Conservation (phyloP, 805 yeast genomes). For the Candida sanyiensis region DNA sequence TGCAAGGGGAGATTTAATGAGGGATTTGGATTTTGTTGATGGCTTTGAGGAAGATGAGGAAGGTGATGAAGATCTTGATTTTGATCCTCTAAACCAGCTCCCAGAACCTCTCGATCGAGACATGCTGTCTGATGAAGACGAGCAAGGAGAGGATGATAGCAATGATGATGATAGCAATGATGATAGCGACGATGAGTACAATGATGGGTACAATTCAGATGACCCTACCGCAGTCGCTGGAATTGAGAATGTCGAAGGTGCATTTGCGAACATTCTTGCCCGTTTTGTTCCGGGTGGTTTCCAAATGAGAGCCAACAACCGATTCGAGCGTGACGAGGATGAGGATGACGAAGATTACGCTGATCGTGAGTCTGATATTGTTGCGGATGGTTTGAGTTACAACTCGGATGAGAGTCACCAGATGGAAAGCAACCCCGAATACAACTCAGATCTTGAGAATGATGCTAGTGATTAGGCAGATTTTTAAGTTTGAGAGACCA, state of each 20-base stretch:
- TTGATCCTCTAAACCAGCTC: too few species aligned
- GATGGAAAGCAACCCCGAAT: too few species aligned
- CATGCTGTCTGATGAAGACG: not conserved
- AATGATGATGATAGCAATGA: conserved; percentile 2
- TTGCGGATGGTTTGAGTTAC: too few species aligned
- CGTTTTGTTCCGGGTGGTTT: not conserved
- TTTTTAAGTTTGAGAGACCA: not conserved
- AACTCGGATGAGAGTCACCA: too few species aligned
- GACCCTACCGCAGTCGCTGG: not conserved
- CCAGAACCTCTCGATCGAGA: too few species aligned
- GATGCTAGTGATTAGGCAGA: not conserved
- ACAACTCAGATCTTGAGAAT: too few species aligned
- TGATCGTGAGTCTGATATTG: too few species aligned
- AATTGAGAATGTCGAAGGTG: conserved; percentile 2
- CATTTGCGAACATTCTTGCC: not conserved
- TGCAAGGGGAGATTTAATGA: not conserved
- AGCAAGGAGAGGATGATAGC: conserved; percentile 1
- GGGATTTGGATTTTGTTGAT: not conserved
- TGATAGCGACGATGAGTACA: conserved; percentile 2
- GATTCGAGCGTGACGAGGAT: too few species aligned
- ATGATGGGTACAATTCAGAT: not conserved
- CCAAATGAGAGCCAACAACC: not conserved
- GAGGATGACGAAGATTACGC: not conserved
- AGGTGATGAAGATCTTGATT: not conserved
- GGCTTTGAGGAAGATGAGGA: conserved; percentile 1